Evolutionary conservation across 768 basidiomycete genomes (phyloP).

Genomic region (Tephrocybe sp.): DNA sequence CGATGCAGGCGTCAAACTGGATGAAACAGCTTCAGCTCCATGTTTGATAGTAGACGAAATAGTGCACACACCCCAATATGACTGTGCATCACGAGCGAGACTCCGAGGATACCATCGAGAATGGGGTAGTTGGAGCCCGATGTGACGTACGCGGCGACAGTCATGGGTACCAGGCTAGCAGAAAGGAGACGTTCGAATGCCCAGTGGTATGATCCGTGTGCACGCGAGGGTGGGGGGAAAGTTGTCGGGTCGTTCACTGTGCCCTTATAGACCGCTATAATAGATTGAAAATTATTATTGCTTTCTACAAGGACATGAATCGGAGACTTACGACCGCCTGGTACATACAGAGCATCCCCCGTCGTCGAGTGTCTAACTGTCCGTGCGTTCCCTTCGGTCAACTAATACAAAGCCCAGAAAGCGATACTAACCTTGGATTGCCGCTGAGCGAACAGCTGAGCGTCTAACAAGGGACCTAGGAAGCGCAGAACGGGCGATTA

Average conservation of each 20-base stretch:
- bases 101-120: slow-evolving; percentile 84
- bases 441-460: slow-evolving; percentile 34
- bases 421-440: slow-evolving; percentile 37
- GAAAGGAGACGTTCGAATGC: slow-evolving; percentile 92
- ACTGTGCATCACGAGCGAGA: slow-evolving; percentile 89
- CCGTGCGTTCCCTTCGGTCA: slow-evolving; percentile 13
- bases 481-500: slow-evolving; percentile 47
- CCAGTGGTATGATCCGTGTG: slow-evolving; percentile 89
- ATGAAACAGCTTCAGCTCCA: slow-evolving; percentile 19
- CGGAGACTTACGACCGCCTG: slow-evolving; percentile 63
- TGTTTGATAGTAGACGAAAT: neutral
- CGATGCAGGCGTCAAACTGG: slow-evolving; percentile 79
- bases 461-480: slow-evolving; percentile 43
- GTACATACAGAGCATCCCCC: slow-evolving; percentile 47
- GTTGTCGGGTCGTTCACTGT: slow-evolving; percentile 93
- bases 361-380: slow-evolving; percentile 41
- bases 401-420: neutral
- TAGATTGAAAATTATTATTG: neutral
- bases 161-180: slow-evolving; percentile 84
- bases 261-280: slow-evolving; percentile 78
- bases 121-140: slow-evolving; percentile 76
- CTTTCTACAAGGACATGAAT: neutral
- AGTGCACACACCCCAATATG: slow-evolving; percentile 80
- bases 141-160: slow-evolving; percentile 81
- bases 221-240: slow-evolving; percentile 78